A percentile compares a stretch with the other conserved stretches of the same genome.
Conservation (phyloP, 208 protist species). For the Naegleria lovaniensis region DNA sequence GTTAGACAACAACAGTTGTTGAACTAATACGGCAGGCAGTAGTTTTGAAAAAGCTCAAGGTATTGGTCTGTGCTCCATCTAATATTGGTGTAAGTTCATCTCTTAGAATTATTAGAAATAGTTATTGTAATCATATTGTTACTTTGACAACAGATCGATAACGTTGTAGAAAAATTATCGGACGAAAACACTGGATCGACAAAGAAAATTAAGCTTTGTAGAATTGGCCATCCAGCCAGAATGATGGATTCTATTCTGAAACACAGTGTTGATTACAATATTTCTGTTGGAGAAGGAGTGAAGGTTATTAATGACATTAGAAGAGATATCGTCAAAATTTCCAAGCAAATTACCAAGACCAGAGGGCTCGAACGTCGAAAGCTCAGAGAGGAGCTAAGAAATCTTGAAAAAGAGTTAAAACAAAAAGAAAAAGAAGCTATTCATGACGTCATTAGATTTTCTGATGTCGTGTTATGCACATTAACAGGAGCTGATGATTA, state of each 20-base stretch:
- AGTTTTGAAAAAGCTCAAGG: constrained; percentile 29
- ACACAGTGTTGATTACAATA: constrained; percentile 43
- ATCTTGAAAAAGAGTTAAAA: constrained; percentile 20
- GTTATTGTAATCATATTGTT: background rate
- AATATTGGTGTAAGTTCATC: constrained; percentile 55
- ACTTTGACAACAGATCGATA: background rate
- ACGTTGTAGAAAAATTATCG: background rate
- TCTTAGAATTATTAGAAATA: background rate
- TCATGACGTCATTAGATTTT: constrained; percentile 42
- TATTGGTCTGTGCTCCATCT: constrained; percentile 54
- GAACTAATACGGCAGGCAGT: constrained; percentile 55
- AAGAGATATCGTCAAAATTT: constrained; percentile 38
- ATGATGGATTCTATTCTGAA: constrained; percentile 44
- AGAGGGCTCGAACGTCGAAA: background rate
- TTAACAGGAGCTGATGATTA: constrained; percentile 40
- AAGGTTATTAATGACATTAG: constrained; percentile 35
- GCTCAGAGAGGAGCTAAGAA: background rate
- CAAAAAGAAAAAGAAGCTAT: constrained; percentile 34
- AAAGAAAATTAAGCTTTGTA: constrained; percentile 15
- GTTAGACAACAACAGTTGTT: constrained; percentile 60
- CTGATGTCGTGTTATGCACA: constrained; percentile 50
- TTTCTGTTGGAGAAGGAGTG: constrained; percentile 31
- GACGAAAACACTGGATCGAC: background rate
- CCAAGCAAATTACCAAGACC: constrained; percentile 1
- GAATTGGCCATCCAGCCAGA: constrained; percentile 55